Percentiles rank a stretch among this genome's conserved stretches.
Conservation (phyloP, 2,329 filamentous ascomycete species). For the Penicillium freii region DNA sequence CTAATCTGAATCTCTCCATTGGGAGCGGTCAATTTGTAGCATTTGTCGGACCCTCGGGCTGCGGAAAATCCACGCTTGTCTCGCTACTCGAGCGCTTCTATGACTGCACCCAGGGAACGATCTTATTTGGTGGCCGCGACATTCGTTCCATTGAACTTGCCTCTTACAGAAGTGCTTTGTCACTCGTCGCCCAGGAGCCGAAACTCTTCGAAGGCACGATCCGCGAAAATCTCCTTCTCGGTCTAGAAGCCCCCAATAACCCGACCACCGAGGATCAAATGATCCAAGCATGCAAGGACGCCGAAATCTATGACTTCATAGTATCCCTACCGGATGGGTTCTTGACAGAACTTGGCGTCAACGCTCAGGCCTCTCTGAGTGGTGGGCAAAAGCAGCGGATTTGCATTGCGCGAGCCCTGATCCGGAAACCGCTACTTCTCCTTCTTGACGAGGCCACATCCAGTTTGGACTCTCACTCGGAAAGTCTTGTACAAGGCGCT, state of each 20-base stretch:
- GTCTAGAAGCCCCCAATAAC: conserved; percentile 35
- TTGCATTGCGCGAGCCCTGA: conserved; percentile 55
- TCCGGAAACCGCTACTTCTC: conserved; percentile 53
- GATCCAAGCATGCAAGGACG: conserved; percentile 49
- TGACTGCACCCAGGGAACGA: conserved; percentile 40
- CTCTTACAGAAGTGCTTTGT: conserved; percentile 33
- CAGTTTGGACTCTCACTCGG: conserved; percentile 63
- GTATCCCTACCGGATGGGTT: conserved; percentile 53
- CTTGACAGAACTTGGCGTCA: conserved; percentile 49
- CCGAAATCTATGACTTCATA: conserved; percentile 56
- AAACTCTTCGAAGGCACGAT: conserved; percentile 48
- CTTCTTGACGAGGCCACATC: conserved; percentile 61
- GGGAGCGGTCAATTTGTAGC: conserved; percentile 45
- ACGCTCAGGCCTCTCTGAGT: conserved; percentile 49
- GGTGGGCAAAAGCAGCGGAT: conserved; percentile 59
- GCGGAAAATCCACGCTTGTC: conserved; percentile 49
- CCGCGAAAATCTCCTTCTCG: conserved; percentile 50
- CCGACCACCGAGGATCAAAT: conserved; percentile 41
- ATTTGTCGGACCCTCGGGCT: conserved; percentile 50
- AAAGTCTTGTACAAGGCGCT: conserved; percentile 65
- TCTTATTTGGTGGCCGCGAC: conserved; percentile 36
- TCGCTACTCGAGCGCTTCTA: conserved; percentile 42
- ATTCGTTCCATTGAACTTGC: conserved; percentile 29
- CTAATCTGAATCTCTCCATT: conserved; percentile 34
- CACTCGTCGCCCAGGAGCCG: conserved; percentile 46